These are phyloP conservation scores for Phlegmacium glaucopus DNA, from an alignment of 768 basidiomycete genomes.

Conservation along the genomic window DNA sequence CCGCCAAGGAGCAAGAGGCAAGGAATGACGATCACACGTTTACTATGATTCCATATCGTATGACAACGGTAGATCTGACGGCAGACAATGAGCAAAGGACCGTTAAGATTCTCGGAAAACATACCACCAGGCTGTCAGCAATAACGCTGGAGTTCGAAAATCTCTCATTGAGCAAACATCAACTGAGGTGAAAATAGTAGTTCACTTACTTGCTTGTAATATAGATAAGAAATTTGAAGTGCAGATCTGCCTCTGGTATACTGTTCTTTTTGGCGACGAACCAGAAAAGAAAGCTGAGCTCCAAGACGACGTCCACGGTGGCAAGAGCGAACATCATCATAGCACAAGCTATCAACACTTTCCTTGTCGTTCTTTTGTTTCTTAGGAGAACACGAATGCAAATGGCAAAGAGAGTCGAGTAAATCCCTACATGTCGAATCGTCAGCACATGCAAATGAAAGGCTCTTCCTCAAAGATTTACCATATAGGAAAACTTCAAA, in stretches of 20 bases:
- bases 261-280: conserved; percentile 21
- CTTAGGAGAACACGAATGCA: conserved; percentile 26
- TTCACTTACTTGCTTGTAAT: conserved; percentile 29
- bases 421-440: conserved; percentile 17
- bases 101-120: conserved; percentile 1
- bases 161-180: not conserved
- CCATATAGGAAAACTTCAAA: conserved; percentile 26
- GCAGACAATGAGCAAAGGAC: not conserved
- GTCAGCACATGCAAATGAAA: not conserved
- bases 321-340: conserved; percentile 25
- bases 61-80: conserved; percentile 31
- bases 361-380: conserved; percentile 20
- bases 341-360: conserved; percentile 23
- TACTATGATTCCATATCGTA: conserved; percentile 27
- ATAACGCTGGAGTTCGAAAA: conserved; percentile 17
- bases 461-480: conserved; percentile 2
- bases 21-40: conserved; percentile 24
- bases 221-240: conserved; percentile 27
- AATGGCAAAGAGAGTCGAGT: conserved; percentile 25
- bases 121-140: conserved; percentile 26
- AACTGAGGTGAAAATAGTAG: not conserved
- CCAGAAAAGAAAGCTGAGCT: conserved; percentile 26
- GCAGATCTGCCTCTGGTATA: conserved; percentile 23
- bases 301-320: conserved; percentile 26
- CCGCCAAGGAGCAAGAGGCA: conserved; percentile 22